phyloP scores from a whole-genome alignment of 2,329 filamentous ascomycete species.

The Fusarium tricinctum region DNA sequence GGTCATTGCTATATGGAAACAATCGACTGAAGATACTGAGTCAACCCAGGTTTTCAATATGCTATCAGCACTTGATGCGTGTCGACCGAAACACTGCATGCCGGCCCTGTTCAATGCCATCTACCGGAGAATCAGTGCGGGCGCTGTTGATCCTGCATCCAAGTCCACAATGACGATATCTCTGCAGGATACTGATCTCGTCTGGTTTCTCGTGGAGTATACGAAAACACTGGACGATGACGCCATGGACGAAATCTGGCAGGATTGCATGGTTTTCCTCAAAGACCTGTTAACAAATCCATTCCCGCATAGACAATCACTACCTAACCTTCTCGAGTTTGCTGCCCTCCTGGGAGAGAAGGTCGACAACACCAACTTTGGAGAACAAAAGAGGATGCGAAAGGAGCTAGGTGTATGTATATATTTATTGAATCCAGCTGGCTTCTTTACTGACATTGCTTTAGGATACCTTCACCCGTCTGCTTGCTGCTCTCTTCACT shows the following conservation, averaged over 20 bases:
- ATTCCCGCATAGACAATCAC: constrained; percentile 91
- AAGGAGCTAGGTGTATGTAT: constrained; percentile 81
- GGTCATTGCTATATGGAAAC: constrained; percentile 85
- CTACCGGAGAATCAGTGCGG: constrained; percentile 91
- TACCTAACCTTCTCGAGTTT: constrained; percentile 89
- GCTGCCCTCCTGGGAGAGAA: constrained; percentile 92
- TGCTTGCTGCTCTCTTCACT: constrained; percentile 94
- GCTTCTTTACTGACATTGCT: constrained; percentile 48
- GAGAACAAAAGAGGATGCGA: constrained; percentile 92
- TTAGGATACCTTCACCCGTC: constrained; percentile 87
- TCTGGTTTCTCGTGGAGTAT: constrained; percentile 92
- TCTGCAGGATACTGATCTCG: constrained; percentile 84
- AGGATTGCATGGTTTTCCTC: constrained; percentile 91
- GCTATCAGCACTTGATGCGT: constrained; percentile 90
- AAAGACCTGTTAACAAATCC: constrained; percentile 93
- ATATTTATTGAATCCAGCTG: not conserved
- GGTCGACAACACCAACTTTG: constrained; percentile 97
- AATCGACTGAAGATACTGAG: constrained; percentile 60
- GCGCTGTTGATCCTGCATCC: constrained; percentile 80
- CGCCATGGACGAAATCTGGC: constrained; percentile 98
- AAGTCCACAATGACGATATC: constrained; percentile 92
- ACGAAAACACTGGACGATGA: constrained; percentile 92
- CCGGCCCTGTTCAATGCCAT: constrained; percentile 96
- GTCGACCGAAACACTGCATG: constrained; percentile 89
- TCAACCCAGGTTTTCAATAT: constrained; percentile 82